Base-by-base conservation (phyloP, 148 eudicot species). In the Fagopyrum tataricum region DNA sequence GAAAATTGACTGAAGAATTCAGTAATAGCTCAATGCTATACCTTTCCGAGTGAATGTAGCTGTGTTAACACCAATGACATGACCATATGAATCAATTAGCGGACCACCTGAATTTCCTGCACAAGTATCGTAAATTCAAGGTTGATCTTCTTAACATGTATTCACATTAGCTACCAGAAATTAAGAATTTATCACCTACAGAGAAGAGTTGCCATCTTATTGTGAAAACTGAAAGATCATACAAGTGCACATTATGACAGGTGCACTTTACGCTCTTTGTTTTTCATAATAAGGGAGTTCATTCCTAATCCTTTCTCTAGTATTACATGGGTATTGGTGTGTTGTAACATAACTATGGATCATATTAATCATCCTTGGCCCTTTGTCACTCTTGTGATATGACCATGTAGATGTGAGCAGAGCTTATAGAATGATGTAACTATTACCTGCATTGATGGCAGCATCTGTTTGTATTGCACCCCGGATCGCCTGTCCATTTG, bases 381-480 rank as follows among this genome's bases (percentile, higher is more conserved):
- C 62, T 46, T 46, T 46, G 49, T 6, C 49, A 46, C 31, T 56
- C 21, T 7, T 7, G 62, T 20, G 26, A 56, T 56, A 20, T 18
- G n/a, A 53, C 5, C 21, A 53, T 53, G 59, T 53, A 21, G 59
- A 53, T 53, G 59, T 53, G 59, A 53, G 59, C 6, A 53, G 21
- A 53, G 59, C 40, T 37, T 37, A 42, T 12, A 64, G 43, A 15
- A 64, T 13, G 42, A 46, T 15, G 18, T 73, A 12, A 51, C 43
- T 15, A 74, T 64, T 26, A 94, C 98, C 98, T 59, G 98, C 84
- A 79, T 91, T 94, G 73, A 94, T 94, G 73, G 97, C 93, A 80
- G 98, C 93, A 87, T 94, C 98, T 21, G 98, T 94, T 88, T 94
- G 98, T 82, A 94, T 94, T 73, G 93, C 98, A 78, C 97, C 97